Base-by-base conservation (phyloP, 2,329 filamentous ascomycete genomes). In the Bisporella sp. region DNA sequence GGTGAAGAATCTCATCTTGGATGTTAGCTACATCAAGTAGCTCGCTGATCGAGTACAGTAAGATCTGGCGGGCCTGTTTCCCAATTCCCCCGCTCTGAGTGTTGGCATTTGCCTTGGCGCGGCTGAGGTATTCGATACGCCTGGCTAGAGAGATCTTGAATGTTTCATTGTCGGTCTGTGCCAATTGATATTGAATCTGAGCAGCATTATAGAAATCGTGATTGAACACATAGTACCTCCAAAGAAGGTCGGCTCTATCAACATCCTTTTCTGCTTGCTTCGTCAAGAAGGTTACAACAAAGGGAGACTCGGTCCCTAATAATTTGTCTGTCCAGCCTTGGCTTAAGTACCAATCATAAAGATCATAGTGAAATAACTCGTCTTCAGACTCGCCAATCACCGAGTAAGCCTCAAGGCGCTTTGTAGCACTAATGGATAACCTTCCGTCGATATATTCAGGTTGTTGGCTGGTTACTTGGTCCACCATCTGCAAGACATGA, bases 301-400 rank as follows among this genome's bases (percentile, higher is more conserved):
- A 91, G 0, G 85, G 81, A 5, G 91, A 95, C 51, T 91, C 81
- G 47, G 93, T 89, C 35, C 85, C 82, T 33, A 99, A 79, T 31
- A 99, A 78, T 11, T 90, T 85, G 56, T 96, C 89, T 7, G 82
- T 86, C 82, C 88, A 91, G 13, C 87, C 85, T 65, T 91, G 84
- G 48, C 78, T 71, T 58, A 97, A 83, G 68, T 99, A 99, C 92
- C 93, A 99, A 62, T 96, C 91, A 66, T 96, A 99, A n/a, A 99
- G 76, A 61, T 89, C 89, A 54, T 89, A 95, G 66, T 97, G 86
- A 72, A 99, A 99, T 4, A 96, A 87, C 63, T 96, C 89, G 59
- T 99, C 93, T 11, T 85, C 79, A 0, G 92, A 95, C 52, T 79
- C 80, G 64, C 95, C 89, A 60, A 99, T 90, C 2, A 96, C 87